Evolutionary conservation across 345 rosid genomes (phyloP), one percentile per base, ranked within the genome.

Genomic region (Psidium friedrichsthalianum): DNA sequence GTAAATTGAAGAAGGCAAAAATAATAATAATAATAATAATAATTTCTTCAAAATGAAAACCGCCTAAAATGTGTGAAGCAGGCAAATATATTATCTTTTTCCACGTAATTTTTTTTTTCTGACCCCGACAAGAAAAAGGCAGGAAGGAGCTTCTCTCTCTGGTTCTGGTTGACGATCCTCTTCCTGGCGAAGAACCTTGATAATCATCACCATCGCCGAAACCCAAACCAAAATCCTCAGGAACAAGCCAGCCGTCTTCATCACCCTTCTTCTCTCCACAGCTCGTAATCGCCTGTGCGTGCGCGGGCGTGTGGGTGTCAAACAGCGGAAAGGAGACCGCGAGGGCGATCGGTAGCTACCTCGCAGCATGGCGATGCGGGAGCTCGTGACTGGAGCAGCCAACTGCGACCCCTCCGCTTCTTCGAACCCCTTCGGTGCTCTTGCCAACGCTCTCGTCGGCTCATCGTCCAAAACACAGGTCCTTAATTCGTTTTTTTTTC

Each of bases 401-500:
- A 98, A 98, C 25, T 97, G 99, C 51, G 96, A 98, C 1, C 98
- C 98, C 20, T 96, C 99, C 83, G 93, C 96, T 86, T 94, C 98
- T 32, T 91, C 99, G 29, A 97, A 97, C 84, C 99, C 99, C 56
- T 88, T 97, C 25, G 98, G 99, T 27, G 94, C 99, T 87, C 94
- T 97, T 55, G 96, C 99, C 89, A 97, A 96, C 94, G 93, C 95
- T 81, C 90, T 97, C 51, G 90, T 95, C 51, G 98, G 98, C 85
- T 94, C 99, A 6, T 96, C 99, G 84, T 96, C 98, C 86, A 96
- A 96, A 89, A 93, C 93, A 54, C 98, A 94, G 99, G 99, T 95
- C 69, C 82, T 59, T 78, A 25, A 87, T 85, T 78, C 20, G 85
- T 47, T 20, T 49, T 40, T 0, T 12, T 47, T 53, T 53, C 16